A percentile compares a stretch with the other conserved stretches of the same genome.
phyloP scores from a whole-genome alignment of 345 rosid genomes.

The Capsella bursapastoris region DNA sequence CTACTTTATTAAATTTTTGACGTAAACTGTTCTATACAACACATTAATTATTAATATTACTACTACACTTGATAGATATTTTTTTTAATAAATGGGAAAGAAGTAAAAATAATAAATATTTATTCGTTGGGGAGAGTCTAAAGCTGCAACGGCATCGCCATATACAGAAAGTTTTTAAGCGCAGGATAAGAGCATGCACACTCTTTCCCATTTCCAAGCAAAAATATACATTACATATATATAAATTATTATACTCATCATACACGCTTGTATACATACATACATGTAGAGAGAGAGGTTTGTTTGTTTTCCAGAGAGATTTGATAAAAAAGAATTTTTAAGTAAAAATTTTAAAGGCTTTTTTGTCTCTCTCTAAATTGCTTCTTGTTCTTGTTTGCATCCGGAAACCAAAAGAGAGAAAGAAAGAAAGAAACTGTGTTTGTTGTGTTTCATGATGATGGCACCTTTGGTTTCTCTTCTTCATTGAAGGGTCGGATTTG shows the following conservation, averaged over 20 bases:
- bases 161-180: constrained; percentile 62
- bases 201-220: constrained; percentile 58
- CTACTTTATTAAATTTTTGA: constrained; percentile 46
- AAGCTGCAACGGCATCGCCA: constrained; percentile 88
- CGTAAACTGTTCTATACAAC: constrained; percentile 41
- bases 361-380: constrained; percentile 27
- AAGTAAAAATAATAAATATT: constrained; percentile 29
- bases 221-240: constrained; percentile 25
- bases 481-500: constrained; percentile 64
- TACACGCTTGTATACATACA: constrained; percentile 1
- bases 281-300: constrained; percentile 16
- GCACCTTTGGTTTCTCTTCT: constrained; percentile 40
- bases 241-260: background rate
- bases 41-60: constrained; percentile 5
- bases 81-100: constrained; percentile 19
- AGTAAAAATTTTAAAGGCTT: background rate
- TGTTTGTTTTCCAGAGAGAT: constrained; percentile 12
- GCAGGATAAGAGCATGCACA: constrained; percentile 70
- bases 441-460: constrained; percentile 39
- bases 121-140: constrained; percentile 49
- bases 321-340: background rate
- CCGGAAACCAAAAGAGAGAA: constrained; percentile 20
- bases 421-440: constrained; percentile 27
- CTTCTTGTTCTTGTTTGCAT: constrained; percentile 45
- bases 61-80: background rate